Base-by-base conservation (phyloP, 805 yeast genomes). In the Lachancea sp. region DNA sequence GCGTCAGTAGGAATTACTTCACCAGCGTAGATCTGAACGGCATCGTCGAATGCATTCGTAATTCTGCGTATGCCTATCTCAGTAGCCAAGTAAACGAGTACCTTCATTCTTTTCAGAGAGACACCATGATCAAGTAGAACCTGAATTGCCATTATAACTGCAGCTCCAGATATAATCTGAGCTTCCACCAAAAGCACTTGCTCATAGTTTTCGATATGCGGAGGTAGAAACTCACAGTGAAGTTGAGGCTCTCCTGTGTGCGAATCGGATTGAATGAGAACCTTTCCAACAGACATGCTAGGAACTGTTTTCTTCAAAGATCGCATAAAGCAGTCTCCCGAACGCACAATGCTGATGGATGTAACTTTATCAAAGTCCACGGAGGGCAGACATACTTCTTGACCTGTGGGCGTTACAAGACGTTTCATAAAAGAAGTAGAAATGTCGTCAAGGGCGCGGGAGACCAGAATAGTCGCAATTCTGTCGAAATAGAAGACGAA, bases 171-270 rank as follows among this genome's bases (percentile, higher is more conserved):
- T 27, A 87, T 82, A 40, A 88, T 72, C 60, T 91, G 96, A 0
- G 95, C 87, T 59, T 91, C 97, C 57, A 87, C 77, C 40, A 91
- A 65, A 8, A 91, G 65, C 1, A 87, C 78, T 49, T 75, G 77
- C 29, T 56, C 56, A 26, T 52, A 60, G 1, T 38, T 22, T 0
- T 50, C 47, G 13, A 69, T 54, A 9, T 56, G 56, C 0, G 53
- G 53, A 0, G 97, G 96, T 32, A 91, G 65, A 19, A 78, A 75
- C 51, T 84, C 83, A n/a, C 82, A 79, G 62, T 90, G 96, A 48
- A 93, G 71, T 59, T 84, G 90, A 1, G 99, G 98, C 65, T 91
- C 98, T 8, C 98, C 98, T 0, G 98, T 90, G 18, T 71, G 66
- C 0, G 93, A 72, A 62, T 90, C 96, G 7, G 95, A 82, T 64